Base-by-base conservation (phyloP, 2,329 filamentous ascomycete genomes). In the Scolecobasidium constrictum region DNA sequence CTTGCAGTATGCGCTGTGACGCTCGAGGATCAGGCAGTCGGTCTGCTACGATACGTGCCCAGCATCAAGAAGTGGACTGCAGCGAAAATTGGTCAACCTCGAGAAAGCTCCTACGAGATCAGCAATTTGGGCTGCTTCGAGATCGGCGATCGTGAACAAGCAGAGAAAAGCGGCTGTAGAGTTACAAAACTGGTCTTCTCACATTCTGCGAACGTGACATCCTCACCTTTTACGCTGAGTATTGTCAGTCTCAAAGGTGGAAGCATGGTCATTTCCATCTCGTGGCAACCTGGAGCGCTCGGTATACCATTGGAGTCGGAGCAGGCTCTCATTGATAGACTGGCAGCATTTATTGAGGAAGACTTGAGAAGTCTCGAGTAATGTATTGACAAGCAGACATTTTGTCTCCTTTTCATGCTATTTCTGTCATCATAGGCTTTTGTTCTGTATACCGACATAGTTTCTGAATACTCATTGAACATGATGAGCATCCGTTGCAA, bases 121-220 rank as follows among this genome's bases (percentile, higher is more conserved):
- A 39, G 37, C 18, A 39, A 39, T 23, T 11, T 39, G 12, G 37
- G 37, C 15, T 11, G 11, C 16, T 39, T 39, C 20, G 19, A 20
- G 7, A 18, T 12, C 18, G 37, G 6, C 11, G 16, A 12, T 11
- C 6, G 9, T 39, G 7, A 9, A 23, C 9, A 39, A 6, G 9
- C 9, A 6, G 12, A 19, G 37, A 23, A 11, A 23, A 19, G 16
- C 6, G 37, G 16, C 19, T 6, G 6, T 12, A 6, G 21, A 12
- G 16, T 39, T 16, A 39, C 19, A 11, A 39, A 39, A 16, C 21
- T 39, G 37, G 37, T 22, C 12, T 39, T 39, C 19, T 19, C 37
- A 12, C 37, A 39, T 26, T 16, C 37, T 19, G 37, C 12, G 6
- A 11, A 39, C 21, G 37, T 23, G 6, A 16, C 16, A 18, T 11